These are phyloP conservation scores for Sugiyamaella mastotermitis DNA, from an alignment of 805 yeast species.

Conservation along the genomic window DNA sequence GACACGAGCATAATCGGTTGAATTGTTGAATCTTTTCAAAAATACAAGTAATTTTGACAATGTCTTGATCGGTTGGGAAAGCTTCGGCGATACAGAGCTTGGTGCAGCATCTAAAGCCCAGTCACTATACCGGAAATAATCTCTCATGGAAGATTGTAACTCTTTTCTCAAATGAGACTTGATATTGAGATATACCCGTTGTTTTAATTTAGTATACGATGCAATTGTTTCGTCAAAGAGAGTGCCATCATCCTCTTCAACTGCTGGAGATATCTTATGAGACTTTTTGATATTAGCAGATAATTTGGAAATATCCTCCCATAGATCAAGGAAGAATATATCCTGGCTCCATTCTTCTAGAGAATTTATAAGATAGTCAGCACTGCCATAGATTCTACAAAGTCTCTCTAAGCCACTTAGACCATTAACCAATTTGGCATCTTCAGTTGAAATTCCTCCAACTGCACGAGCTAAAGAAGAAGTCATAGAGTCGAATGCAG, in stretches of 20 bases:
- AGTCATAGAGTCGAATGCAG: constrained; percentile 37
- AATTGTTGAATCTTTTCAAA: constrained; percentile 29
- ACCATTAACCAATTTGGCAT: constrained; percentile 28
- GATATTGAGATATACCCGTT: constrained; percentile 28
- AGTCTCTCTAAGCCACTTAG: constrained; percentile 36
- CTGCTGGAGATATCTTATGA: constrained; percentile 15
- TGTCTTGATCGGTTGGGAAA: constrained; percentile 24
- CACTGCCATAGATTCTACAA: constrained; percentile 35
- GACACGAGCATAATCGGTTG: constrained; percentile 27
- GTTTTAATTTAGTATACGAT: constrained; percentile 33
- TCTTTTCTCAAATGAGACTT: constrained; percentile 32
- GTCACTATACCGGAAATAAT: constrained; percentile 29
- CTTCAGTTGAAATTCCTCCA: constrained; percentile 28
- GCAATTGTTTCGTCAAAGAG: constrained; percentile 40
- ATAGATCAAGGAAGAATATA: constrained; percentile 37
- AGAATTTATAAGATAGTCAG: constrained; percentile 33
- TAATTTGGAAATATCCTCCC: constrained; percentile 31
- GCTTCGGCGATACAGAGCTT: constrained; percentile 19
- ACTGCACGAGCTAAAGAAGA: constrained; percentile 33
- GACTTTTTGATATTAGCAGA: constrained; percentile 9
- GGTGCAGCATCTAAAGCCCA: constrained; percentile 24
- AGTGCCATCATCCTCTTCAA: constrained; percentile 30
- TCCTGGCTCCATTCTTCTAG: constrained; percentile 41
- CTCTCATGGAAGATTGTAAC: constrained; percentile 33
- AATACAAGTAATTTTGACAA: constrained; percentile 28